Evolutionary conservation across 169 alveolate genomes (phyloP).

Genomic region (Fabrea salina): DNA sequence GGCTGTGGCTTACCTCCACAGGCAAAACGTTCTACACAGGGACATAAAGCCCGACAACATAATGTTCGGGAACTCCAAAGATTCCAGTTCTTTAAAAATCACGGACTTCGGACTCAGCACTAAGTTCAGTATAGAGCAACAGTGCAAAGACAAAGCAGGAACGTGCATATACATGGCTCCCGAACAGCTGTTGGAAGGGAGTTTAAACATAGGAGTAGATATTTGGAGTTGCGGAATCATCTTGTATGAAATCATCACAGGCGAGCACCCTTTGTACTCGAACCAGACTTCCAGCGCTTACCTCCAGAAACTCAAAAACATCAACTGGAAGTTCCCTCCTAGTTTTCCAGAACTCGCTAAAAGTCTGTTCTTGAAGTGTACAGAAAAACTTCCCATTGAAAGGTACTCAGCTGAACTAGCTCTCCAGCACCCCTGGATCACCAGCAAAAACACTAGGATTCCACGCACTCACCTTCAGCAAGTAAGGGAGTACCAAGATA

Average conservation of each 20-base stretch:
- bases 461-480: constrained; percentile 45
- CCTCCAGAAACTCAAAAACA: constrained; percentile 3
- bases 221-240: constrained; percentile 33
- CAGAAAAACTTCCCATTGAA: constrained; percentile 49
- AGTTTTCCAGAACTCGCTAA: constrained; percentile 45
- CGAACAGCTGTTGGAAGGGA: constrained; percentile 40
- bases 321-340: constrained; percentile 24
- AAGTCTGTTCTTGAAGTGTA: constrained; percentile 55
- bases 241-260: neutral
- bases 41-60: constrained; percentile 67
- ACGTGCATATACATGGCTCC: constrained; percentile 77
- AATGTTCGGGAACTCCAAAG: constrained; percentile 15
- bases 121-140: constrained; percentile 36
- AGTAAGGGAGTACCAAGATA: neutral
- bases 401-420: constrained; percentile 65
- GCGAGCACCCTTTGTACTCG: constrained; percentile 38
- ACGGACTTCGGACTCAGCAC: constrained; percentile 71
- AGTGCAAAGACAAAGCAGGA: constrained; percentile 48
- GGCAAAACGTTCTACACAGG: constrained; percentile 71
- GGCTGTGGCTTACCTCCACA: constrained; percentile 73
- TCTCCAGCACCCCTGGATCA: constrained; percentile 75
- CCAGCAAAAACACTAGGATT: constrained; percentile 47
- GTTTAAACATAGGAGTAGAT: neutral
- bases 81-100: constrained; percentile 42
- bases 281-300: neutral